These are phyloP conservation scores for Trichomonascus vanleenenianus DNA, from an alignment of 805 yeast species.

Conservation along the genomic window DNA sequence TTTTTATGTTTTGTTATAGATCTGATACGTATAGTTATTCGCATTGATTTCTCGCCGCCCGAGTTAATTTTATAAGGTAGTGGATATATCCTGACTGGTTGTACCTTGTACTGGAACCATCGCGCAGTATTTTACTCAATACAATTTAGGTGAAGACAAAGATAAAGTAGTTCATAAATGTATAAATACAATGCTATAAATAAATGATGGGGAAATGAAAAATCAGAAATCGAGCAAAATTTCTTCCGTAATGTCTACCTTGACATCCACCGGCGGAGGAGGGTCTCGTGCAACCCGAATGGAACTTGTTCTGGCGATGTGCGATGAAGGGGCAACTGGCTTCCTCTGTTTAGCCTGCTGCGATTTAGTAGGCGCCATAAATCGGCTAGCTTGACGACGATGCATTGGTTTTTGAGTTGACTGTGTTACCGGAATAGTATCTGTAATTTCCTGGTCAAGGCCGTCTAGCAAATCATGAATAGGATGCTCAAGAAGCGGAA, in stretches of 20 bases:
- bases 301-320: neutral
- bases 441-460: neutral
- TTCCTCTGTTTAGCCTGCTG: conserved; percentile 12
- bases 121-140: no score
- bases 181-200: neutral
- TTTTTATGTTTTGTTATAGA: no score
- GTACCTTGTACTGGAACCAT: no score
- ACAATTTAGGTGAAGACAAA: no score
- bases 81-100: no score
- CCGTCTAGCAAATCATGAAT: neutral
- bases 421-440: neutral
- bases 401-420: neutral
- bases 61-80: no score
- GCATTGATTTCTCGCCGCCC: no score
- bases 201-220: neutral
- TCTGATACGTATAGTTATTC: no score
- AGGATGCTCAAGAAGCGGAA: neutral
- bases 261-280: conserved; percentile 2
- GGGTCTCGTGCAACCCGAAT: neutral
- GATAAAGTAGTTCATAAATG: neutral
- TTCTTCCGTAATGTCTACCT: neutral
- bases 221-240: neutral
- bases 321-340: neutral
- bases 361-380: conserved; percentile 17
- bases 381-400: neutral